Percentiles rank a stretch among this genome's conserved stretches.
Evolutionary conservation across 345 rosid genomes (phyloP).

Genomic region (Clarkia xantiana): DNA sequence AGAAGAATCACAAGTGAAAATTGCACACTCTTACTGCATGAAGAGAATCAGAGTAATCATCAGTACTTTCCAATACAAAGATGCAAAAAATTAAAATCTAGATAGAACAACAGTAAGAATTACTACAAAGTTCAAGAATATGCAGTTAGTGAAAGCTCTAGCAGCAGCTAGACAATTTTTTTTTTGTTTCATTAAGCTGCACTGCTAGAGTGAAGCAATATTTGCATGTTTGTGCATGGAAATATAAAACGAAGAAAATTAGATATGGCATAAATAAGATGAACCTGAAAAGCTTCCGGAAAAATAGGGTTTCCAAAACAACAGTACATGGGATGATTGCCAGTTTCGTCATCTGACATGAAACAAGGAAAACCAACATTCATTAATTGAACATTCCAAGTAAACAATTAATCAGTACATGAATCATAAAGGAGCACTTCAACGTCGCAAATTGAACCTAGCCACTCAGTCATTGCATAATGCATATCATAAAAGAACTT

Average conservation of each 20-base stretch:
- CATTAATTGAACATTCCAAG: not conserved
- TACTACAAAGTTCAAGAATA: no score
- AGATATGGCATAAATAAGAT: conserved; percentile 3
- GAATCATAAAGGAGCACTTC: no score
- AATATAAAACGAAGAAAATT: not conserved
- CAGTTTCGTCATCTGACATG: conserved; percentile 86
- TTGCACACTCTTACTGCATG: conserved; percentile 71
- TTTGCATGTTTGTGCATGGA: not conserved
- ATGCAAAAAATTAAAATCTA: no score
- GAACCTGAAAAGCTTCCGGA: conserved; percentile 92
- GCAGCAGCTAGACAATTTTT: no score
- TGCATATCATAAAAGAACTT: no score
- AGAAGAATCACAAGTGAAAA: conserved; percentile 77
- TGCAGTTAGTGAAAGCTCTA: no score
- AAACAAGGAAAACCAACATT: conserved; percentile 8
- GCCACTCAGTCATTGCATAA: no score
- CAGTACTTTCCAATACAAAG: no score
- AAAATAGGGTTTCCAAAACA: conserved; percentile 94
- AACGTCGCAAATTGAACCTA: no score
- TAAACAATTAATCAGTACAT: not conserved
- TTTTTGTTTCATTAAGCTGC: no score
- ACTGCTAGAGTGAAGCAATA: not conserved
- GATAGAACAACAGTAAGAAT: no score
- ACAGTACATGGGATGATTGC: conserved; percentile 99
- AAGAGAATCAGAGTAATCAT: not conserved